Conservation (phyloP, 352 stramenopile genomes). For the Phytophthora fragariaefolia region DNA sequence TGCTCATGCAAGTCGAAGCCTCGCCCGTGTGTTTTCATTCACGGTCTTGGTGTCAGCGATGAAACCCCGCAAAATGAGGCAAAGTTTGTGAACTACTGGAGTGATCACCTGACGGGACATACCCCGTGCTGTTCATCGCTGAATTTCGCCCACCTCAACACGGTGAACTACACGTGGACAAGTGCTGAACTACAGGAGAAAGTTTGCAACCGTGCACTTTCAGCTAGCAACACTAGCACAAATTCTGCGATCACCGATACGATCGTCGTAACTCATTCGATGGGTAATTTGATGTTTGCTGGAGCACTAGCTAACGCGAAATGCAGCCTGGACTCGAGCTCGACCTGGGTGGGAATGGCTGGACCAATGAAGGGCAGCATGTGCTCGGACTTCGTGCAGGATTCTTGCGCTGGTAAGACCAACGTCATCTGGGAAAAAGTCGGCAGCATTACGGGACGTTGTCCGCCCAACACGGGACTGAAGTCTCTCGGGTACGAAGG, state of each 20-base stretch:
- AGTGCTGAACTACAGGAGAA: slow-evolving; percentile 37
- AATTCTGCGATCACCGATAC: slow-evolving; percentile 27
- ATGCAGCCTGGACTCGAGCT: slow-evolving; percentile 18
- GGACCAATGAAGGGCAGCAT: slow-evolving; percentile 41
- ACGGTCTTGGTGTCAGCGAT: slow-evolving; percentile 15
- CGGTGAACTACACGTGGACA: slow-evolving; percentile 49
- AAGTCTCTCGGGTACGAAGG: slow-evolving; percentile 39
- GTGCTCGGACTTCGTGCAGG: slow-evolving; percentile 39
- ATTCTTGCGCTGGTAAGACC: slow-evolving; percentile 34
- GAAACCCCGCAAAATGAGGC: slow-evolving; percentile 16
- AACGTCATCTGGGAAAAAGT: slow-evolving; percentile 25
- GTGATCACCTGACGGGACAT: slow-evolving; percentile 13
- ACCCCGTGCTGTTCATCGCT: slow-evolving; percentile 26
- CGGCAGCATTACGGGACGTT: slow-evolving; percentile 32
- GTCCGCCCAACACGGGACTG: slow-evolving; percentile 30
- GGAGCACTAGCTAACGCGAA: slow-evolving; percentile 15
- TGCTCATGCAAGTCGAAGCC: slow-evolving; percentile 21
- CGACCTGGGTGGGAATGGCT: slow-evolving; percentile 39
- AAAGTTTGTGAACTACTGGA: slow-evolving; percentile 20
- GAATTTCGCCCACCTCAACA: slow-evolving; percentile 52
- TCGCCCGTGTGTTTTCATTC: slow-evolving; percentile 24
- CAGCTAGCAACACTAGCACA: slow-evolving; percentile 20
- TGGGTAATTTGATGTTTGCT: slow-evolving; percentile 39
- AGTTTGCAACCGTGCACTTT: slow-evolving; percentile 36
- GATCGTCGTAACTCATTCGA: slow-evolving; percentile 46